Conservation (phyloP, 1,139 yeast genomes). For the Yamadazyma conglobata region DNA sequence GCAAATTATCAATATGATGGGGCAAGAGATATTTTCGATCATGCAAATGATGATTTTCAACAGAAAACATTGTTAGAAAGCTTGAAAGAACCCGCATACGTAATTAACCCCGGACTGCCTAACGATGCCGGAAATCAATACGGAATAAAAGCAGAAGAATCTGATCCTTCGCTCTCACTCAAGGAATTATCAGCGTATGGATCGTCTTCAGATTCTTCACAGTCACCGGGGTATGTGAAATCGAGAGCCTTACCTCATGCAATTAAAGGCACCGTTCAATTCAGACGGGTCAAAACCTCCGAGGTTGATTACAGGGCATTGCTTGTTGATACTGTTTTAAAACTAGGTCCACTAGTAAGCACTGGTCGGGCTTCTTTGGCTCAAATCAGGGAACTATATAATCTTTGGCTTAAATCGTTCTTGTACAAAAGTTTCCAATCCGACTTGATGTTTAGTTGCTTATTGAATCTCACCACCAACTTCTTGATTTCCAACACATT, state of each 20-base stretch:
- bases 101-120: too few species aligned
- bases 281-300: constrained; percentile 12
- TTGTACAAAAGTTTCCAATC: constrained; percentile 23
- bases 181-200: constrained; percentile 6
- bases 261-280: constrained; percentile 12
- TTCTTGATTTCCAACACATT: constrained; percentile 35
- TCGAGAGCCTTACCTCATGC: constrained; percentile 20
- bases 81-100: constrained; percentile 7
- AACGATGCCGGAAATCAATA: constrained; percentile 1
- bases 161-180: background rate
- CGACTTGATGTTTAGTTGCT: constrained; percentile 35
- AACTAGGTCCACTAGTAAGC: constrained; percentile 21
- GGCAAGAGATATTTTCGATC: constrained; percentile 1
- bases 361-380: constrained; percentile 28
- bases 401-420: constrained; percentile 34
- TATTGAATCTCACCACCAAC: constrained; percentile 39
- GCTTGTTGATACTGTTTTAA: constrained; percentile 13
- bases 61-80: constrained; percentile 14
- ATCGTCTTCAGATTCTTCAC: constrained; percentile 1
- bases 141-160: background rate
- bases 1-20: constrained; percentile 2
- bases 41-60: constrained; percentile 5
- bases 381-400: constrained; percentile 31
- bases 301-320: constrained; percentile 18
- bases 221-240: background rate